A percentile compares a stretch with the other conserved stretches of the same genome.
Conservation (phyloP, 176 grass and related monocot genomes). For the Raddia guianensis region DNA sequence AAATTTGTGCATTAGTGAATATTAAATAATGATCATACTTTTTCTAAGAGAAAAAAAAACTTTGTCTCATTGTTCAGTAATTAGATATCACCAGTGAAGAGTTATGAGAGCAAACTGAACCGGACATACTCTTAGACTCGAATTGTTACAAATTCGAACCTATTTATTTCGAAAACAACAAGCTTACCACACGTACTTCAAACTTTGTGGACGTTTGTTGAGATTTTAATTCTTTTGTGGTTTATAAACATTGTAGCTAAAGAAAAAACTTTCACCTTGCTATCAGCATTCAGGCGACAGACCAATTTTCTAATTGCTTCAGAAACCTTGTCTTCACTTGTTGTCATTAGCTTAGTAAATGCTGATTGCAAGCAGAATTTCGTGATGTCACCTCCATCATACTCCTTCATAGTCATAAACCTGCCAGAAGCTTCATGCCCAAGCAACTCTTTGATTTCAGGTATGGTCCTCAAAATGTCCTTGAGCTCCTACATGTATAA, state of each 20-base stretch:
- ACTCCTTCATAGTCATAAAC: constrained; percentile 48
- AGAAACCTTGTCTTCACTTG: constrained; percentile 63
- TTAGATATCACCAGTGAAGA: no score
- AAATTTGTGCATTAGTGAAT: no score
- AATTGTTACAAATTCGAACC: no score
- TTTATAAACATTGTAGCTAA: not conserved
- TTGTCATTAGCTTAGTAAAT: constrained; percentile 76
- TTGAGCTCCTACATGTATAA: constrained; percentile 67
- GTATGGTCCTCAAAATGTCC: constrained; percentile 68
- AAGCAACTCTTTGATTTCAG: constrained; percentile 65
- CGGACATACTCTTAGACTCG: no score
- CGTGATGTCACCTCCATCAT: constrained; percentile 26
- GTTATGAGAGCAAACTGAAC: no score
- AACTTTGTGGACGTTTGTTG: no score
- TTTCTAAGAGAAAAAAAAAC: no score
- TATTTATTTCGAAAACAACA: no score
- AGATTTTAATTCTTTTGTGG: not conserved
- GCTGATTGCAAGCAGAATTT: constrained; percentile 57
- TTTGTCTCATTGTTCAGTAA: no score
- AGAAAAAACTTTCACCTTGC: constrained; percentile 55
- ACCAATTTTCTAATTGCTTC: constrained; percentile 60
- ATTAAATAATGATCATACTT: no score
- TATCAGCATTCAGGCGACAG: constrained; percentile 59
- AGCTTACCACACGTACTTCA: no score
- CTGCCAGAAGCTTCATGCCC: constrained; percentile 55